phyloP scores from a whole-genome alignment of 2,329 filamentous ascomycete genomes.

The Claviceps cyperi region DNA sequence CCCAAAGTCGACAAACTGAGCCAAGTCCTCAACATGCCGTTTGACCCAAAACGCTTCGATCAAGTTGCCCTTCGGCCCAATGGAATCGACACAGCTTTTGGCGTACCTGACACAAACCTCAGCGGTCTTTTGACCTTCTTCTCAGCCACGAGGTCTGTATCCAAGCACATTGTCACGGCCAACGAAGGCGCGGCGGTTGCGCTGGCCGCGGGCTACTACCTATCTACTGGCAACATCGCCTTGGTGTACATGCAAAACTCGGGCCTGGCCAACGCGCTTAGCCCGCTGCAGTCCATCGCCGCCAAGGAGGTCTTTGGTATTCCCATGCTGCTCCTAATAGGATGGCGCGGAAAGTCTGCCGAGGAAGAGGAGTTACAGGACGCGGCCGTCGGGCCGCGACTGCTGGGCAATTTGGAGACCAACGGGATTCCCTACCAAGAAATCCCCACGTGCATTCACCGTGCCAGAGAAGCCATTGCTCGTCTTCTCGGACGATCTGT shows the following conservation, averaged over 20 bases:
- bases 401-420: neutral
- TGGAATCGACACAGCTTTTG: constrained; percentile 1
- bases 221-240: constrained; percentile 1
- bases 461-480: neutral
- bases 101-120: constrained; percentile 2
- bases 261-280: constrained; percentile 1
- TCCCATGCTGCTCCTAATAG: constrained; percentile 3
- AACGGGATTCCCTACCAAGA: constrained; percentile 2
- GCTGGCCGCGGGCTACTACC: constrained; percentile 2
- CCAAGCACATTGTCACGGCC: constrained; percentile 2
- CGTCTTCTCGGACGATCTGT: neutral
- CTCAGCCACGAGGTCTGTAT: neutral
- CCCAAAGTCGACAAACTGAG: too few species aligned
- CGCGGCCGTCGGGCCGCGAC: constrained; percentile 2
- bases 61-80: neutral
- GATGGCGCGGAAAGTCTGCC: constrained; percentile 1
- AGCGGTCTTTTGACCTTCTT: constrained; percentile 1
- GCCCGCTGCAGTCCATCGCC: constrained; percentile 1
- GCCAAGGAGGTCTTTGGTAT: constrained; percentile 4
- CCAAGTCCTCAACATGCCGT: neutral
- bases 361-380: constrained; percentile 3
- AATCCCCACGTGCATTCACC: neutral
- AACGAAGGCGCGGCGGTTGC: constrained; percentile 4
- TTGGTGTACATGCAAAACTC: constrained; percentile 4
- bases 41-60: constrained; percentile 1